Percentiles rank a stretch among this genome's conserved stretches.
phyloP scores from a whole-genome alignment of 495 filamentous ascomycete species.

The Hypomontagnella submonticulosa region DNA sequence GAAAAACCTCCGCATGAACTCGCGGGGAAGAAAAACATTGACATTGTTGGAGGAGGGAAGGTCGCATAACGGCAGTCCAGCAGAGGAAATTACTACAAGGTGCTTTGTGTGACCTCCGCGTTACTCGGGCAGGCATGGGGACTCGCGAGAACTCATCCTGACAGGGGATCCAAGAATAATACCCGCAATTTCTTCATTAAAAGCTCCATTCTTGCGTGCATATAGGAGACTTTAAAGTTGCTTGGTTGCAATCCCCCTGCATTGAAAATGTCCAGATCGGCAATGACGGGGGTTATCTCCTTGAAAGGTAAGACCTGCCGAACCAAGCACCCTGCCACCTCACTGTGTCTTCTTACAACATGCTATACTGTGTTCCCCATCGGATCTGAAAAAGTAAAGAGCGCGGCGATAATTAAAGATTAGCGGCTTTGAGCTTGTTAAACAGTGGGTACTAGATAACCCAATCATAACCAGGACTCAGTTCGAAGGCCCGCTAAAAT shows the following conservation, averaged over 20 bases:
- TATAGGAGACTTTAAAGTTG: constrained; percentile 22
- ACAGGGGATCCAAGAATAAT: constrained; percentile 11
- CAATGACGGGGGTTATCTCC: constrained; percentile 13
- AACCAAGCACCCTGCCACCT: constrained; percentile 2
- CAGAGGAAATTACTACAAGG: constrained; percentile 14
- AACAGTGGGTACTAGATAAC: constrained; percentile 3
- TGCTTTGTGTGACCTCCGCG: constrained; percentile 1
- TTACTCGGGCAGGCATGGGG: neutral
- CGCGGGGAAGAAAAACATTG: constrained; percentile 15
- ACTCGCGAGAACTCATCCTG: neutral
- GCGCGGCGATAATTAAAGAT: constrained; percentile 12
- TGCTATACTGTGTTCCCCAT: constrained; percentile 12
- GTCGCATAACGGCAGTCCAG: too few species aligned
- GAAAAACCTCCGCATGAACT: constrained; percentile 17
- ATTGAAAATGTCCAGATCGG: constrained; percentile 29
- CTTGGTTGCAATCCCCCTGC: constrained; percentile 28
- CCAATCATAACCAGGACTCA: constrained; percentile 15
- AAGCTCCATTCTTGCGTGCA: constrained; percentile 23
- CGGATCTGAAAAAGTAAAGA: constrained; percentile 10
- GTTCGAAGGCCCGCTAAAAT: constrained; percentile 27
- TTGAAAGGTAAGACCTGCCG: constrained; percentile 20
- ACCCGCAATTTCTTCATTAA: constrained; percentile 23
- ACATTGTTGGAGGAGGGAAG: neutral
- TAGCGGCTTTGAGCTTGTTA: constrained; percentile 15
- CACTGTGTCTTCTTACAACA: constrained; percentile 16